Evolutionary conservation across 805 yeast species (phyloP).

Genomic region (Sugiyamaella marilandica): DNA sequence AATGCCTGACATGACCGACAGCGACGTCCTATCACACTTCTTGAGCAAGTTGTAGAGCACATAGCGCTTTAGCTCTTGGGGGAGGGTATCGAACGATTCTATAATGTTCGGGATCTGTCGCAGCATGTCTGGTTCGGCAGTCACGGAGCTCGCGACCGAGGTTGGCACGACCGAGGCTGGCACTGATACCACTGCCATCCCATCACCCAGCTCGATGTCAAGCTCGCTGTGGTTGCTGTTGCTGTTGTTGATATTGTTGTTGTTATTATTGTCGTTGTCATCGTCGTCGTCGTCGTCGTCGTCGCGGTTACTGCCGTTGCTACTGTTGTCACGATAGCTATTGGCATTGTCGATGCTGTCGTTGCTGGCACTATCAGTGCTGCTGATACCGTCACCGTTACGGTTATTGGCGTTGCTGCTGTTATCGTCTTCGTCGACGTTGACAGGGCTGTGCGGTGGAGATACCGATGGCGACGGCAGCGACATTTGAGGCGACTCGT

Average conservation of each 20-base stretch:
- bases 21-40: slow-evolving; percentile 52
- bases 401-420: too few relatives aligned
- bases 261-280: too few relatives aligned
- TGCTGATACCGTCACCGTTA: neutral
- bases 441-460: slow-evolving; percentile 13
- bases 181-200: neutral
- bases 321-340: neutral
- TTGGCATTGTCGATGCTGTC: neutral
- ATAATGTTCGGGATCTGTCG: slow-evolving; percentile 25
- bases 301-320: too few relatives aligned
- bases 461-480: slow-evolving; percentile 28
- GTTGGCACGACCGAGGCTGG: slow-evolving; percentile 1
- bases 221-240: neutral
- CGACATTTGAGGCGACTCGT: slow-evolving; percentile 20
- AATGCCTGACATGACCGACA: slow-evolving; percentile 53
- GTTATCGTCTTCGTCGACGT: neutral
- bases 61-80: slow-evolving; percentile 45
- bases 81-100: slow-evolving; percentile 36
- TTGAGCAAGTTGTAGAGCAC: slow-evolving; percentile 52
- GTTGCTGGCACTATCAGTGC: neutral
- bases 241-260: neutral
- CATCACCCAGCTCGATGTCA: neutral
- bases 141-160: slow-evolving; percentile 1
- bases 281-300: neutral
- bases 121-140: slow-evolving; percentile 4